These are phyloP conservation scores for Pezicula carpinea DNA, from an alignment of 2,329 filamentous ascomycete species.

Conservation along the genomic window DNA sequence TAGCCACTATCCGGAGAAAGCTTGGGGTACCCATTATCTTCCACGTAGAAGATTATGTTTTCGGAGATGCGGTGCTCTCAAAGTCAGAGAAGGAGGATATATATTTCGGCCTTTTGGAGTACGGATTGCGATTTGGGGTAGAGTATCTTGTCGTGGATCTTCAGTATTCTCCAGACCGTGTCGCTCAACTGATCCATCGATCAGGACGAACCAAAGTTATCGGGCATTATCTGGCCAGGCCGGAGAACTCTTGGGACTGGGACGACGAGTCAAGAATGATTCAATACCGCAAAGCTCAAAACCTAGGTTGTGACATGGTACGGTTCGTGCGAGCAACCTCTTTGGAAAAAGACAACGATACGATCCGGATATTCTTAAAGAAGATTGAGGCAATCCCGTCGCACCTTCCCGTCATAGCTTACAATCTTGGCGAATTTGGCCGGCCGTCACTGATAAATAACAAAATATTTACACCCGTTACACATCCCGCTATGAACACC, in stretches of 20 bases:
- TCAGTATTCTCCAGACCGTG: conserved; percentile 40
- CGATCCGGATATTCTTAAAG: conserved; percentile 20
- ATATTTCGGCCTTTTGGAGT: conserved; percentile 55
- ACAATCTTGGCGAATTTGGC: conserved; percentile 51
- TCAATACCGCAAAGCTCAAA: conserved; percentile 44
- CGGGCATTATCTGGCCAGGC: conserved; percentile 39
- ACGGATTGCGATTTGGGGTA: conserved; percentile 61
- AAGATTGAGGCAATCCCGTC: conserved; percentile 22
- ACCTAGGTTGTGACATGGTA: conserved; percentile 51
- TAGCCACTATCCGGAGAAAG: conserved; percentile 52
- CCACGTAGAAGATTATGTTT: conserved; percentile 46
- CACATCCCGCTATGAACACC: conserved; percentile 49
- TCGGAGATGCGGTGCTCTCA: conserved; percentile 18
- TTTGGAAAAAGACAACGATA: conserved; percentile 45
- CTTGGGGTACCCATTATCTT: conserved; percentile 53
- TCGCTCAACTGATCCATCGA: conserved; percentile 39
- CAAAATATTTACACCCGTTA: conserved; percentile 50
- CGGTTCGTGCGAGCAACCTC: conserved; percentile 47
- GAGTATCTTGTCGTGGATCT: conserved; percentile 63
- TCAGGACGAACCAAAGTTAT: conserved; percentile 51
- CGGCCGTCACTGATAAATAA: conserved; percentile 53
- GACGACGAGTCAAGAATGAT: conserved; percentile 41
- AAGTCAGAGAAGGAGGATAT: conserved; percentile 25
- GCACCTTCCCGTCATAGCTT: conserved; percentile 40
- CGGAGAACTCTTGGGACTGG: conserved; percentile 37